Evolutionary conservation across 345 rosid genomes (phyloP).

Genomic region (Clarkia xantiana): DNA sequence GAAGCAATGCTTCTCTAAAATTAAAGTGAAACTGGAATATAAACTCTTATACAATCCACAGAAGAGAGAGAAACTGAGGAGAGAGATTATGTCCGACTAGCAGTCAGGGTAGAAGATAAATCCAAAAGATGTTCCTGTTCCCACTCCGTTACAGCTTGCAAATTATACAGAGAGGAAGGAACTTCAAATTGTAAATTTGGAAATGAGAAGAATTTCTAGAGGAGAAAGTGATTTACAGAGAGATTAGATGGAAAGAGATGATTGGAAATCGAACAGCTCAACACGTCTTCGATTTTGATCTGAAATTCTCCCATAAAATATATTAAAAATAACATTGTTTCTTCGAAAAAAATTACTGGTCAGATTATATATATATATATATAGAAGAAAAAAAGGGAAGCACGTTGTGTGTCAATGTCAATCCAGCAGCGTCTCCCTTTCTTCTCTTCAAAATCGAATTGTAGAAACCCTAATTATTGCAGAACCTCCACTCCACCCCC

Average conservation of each 20-base stretch:
- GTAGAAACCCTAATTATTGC: too few relatives aligned
- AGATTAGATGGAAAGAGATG: conserved; percentile 5
- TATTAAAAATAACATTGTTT: neutral
- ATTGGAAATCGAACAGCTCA: conserved; percentile 43
- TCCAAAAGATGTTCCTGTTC: conserved; percentile 10
- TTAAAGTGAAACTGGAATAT: conserved; percentile 14
- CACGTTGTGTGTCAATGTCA: too few relatives aligned
- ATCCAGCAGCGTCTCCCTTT: too few relatives aligned
- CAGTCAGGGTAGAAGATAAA: neutral
- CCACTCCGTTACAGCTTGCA: conserved; percentile 40
- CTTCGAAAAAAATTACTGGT: too few relatives aligned
- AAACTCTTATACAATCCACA: too few relatives aligned
- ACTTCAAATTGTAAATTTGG: neutral
- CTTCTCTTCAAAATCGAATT: too few relatives aligned
- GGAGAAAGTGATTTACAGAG: conserved; percentile 8
- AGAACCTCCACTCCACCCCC: too few relatives aligned
- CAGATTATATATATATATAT: too few relatives aligned
- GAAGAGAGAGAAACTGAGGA: conserved; percentile 6
- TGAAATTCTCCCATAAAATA: neutral
- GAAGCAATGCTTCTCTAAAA: conserved; percentile 17
- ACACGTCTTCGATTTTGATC: conserved; percentile 36
- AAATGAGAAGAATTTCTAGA: conserved; percentile 1
- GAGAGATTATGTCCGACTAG: neutral
- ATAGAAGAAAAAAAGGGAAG: too few relatives aligned
- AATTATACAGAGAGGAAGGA: conserved; percentile 4